Evolutionary conservation across 2,329 filamentous ascomycete genomes (phyloP).

Genomic region (Cadophora malorum): DNA sequence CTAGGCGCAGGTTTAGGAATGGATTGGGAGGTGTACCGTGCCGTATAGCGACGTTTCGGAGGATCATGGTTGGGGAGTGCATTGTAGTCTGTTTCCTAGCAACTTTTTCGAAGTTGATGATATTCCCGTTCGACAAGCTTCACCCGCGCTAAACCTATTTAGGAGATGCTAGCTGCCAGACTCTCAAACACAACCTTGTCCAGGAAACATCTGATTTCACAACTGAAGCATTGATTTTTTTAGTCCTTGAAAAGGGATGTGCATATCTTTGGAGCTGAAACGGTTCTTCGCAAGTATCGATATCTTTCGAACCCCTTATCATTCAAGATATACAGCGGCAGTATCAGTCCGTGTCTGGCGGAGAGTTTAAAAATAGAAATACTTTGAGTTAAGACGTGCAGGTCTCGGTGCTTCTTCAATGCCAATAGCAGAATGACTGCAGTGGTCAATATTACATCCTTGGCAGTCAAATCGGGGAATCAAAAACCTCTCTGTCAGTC

Average conservation of each 20-base stretch:
- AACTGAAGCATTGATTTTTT: no score
- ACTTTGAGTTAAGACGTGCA: no score
- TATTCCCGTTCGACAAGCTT: slow-evolving; percentile 31
- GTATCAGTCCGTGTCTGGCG: no score
- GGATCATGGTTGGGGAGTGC: slow-evolving; percentile 55
- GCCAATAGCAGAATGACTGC: no score
- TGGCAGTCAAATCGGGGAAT: neutral
- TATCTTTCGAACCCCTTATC: no score
- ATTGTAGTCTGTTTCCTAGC: slow-evolving; percentile 27
- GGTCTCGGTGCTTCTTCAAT: no score
- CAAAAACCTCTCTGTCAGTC: slow-evolving; percentile 7
- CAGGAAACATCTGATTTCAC: no score
- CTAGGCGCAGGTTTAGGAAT: neutral
- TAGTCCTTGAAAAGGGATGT: no score
- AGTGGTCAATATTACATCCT: neutral
- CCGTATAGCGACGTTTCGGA: slow-evolving; percentile 60
- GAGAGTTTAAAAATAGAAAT: no score
- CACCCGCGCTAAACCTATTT: slow-evolving; percentile 29
- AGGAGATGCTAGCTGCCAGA: neutral
- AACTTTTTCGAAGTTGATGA: slow-evolving; percentile 42
- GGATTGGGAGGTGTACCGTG: slow-evolving; percentile 53
- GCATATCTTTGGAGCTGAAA: no score
- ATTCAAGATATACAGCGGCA: no score
- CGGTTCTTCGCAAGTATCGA: no score
- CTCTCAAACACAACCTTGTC: neutral